These are phyloP conservation scores for Komagataella ulmi DNA, from an alignment of 805 yeast genomes.

Conservation along the genomic window DNA sequence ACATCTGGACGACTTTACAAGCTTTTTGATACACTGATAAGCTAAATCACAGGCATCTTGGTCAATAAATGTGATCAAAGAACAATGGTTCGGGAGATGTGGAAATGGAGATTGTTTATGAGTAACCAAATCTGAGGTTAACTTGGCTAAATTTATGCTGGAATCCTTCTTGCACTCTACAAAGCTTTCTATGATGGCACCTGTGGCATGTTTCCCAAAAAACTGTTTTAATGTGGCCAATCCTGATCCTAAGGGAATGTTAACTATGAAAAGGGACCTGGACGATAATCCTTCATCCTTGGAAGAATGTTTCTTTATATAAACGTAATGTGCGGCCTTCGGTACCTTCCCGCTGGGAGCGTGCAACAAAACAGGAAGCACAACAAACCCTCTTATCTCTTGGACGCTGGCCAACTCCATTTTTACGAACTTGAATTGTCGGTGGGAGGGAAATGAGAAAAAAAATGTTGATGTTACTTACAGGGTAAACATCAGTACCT, in stretches of 20 bases:
- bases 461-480: background rate
- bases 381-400: slow-evolving; percentile 46
- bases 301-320: slow-evolving; percentile 46
- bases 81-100: slow-evolving; percentile 24
- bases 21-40: slow-evolving; percentile 43
- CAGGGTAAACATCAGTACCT: background rate
- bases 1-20: slow-evolving; percentile 13
- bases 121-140: background rate
- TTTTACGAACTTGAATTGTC: background rate
- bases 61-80: slow-evolving; percentile 64
- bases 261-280: slow-evolving; percentile 60
- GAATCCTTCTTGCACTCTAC: background rate
- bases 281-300: slow-evolving; percentile 24
- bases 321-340: slow-evolving; percentile 39
- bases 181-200: slow-evolving; percentile 43
- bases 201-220: slow-evolving; percentile 46
- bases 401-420: slow-evolving; percentile 6
- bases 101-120: background rate
- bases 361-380: slow-evolving; percentile 33
- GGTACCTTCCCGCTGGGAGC: slow-evolving; percentile 9
- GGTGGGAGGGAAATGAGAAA: background rate
- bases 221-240: slow-evolving; percentile 38
- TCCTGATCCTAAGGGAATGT: slow-evolving; percentile 56
- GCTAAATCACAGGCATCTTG: slow-evolving; percentile 55
- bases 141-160: background rate